Evolutionary conservation across 108 stramenopile species (phyloP), one percentile per base, ranked within the genome.

Genomic region (Conticribra weissflogii): DNA sequence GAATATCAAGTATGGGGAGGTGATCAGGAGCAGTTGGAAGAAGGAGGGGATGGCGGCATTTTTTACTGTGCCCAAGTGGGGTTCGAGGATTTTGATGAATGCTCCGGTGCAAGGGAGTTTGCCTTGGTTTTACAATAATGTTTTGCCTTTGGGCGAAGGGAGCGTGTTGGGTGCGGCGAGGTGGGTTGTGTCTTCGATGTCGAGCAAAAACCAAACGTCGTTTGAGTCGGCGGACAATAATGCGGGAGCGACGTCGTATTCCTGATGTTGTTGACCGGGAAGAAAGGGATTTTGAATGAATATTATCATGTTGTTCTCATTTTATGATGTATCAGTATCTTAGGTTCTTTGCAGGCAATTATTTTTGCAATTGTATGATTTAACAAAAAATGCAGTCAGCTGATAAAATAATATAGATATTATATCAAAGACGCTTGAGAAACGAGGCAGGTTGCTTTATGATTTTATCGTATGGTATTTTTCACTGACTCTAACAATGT

Each of bases 61-160:
- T 60, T 82, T 91, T 60, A 88, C 90, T 0, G 52, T 72, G 30
- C 81, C 87, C 50, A 88, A 86, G 72, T 91, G 90, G 90, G 72
- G 53, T 18, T 85, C 86, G 19, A 73, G 90, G 18, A 86, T 91
- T 34, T 50, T 91, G 68, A 91, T 91, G 90, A 91, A 91, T 74
- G 87, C 87, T 41, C 90, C 90, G 3, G 79, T 76, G 0, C 87
- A 91, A 59, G 90, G 90, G 21, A 59, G 54, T 15, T 51, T 91
- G 44, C 87, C 90, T 33, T 91, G 87, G 87, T 91, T 88, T 63
- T 91, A 91, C 78, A 91, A 91, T 61, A 83, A 91, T 47, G 66
- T 91, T 29, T 65, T 91, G 63, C 90, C 90, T 0, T 66, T 91
- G 59, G 90, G 90, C 9, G 90, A 91, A 50, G 61, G 49, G 14